Evolutionary conservation across 371 early-diverging fungal species (phyloP), one percentile per base, ranked within the genome.

Genomic region (Mycotypha africana): DNA sequence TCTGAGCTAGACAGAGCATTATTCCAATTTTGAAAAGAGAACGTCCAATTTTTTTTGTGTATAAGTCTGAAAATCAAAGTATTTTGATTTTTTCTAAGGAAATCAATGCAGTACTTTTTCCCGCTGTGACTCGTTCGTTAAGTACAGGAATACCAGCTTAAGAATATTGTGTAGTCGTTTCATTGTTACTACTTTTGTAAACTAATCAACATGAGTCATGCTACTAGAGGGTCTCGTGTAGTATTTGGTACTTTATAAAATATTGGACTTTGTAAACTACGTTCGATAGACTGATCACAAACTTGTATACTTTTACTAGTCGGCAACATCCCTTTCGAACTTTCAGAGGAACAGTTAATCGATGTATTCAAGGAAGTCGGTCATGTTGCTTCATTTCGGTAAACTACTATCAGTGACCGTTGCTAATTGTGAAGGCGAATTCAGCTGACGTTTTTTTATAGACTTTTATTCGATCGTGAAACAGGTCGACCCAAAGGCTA

Each of bases 321-420:
- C 36, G 89, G 91, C 23, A 90, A 90, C 51, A 86, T 89, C 49
- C 89, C 91, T 0, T 89, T 88, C 56, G 95, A 93, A 46, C 63
- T 85, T 37, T 85, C 94, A n/a, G 95, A 95, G 59, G 87, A 89
- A 44, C 89, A 91, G 51, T 59, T 93, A 41, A 79, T 82, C 14
- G 92, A 91, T 32, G 85, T 95, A 33, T 93, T 95, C 56, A 83
- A 84, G 42, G 89, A 89, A 60, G 92, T 88, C 21, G 94, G 95
- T 1, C 89, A 89, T 7, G 92, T 95, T 17, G 78, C 66, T 16
- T 75, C 77, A 15, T 85, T 89, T 60, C 67, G 85, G 83, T 85
- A 70, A 35, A 31, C 2, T 19, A 24, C 15, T 42, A 23, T 24
- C 19, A n/a, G n/a, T n/a, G n/a, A n/a, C n/a, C n/a, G n/a, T n/a